phyloP scores from a whole-genome alignment of 257 asterid genomes.

The Eustoma russellianum region DNA sequence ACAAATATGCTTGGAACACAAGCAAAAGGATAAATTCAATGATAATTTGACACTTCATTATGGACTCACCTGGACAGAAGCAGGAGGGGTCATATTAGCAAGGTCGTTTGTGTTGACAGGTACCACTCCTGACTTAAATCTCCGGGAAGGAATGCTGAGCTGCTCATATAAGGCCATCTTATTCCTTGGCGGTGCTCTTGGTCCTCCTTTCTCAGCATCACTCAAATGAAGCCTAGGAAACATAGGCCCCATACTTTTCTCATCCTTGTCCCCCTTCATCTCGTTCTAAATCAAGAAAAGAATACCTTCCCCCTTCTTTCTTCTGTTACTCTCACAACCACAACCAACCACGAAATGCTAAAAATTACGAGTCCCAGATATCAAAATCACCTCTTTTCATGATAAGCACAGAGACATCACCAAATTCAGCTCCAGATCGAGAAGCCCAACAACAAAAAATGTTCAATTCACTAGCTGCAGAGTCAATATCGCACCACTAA shows the following conservation, averaged over 20 bases:
- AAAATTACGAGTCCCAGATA: neutral
- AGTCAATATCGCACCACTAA: slow-evolving; percentile 2
- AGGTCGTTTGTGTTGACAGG: slow-evolving; percentile 18
- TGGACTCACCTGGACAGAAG: slow-evolving; percentile 46
- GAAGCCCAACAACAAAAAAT: slow-evolving; percentile 9
- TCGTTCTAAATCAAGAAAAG: slow-evolving; percentile 1
- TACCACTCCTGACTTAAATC: slow-evolving; percentile 24
- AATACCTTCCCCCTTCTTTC: neutral
- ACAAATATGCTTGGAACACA: too few species aligned
- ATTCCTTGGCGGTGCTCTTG: slow-evolving; percentile 97
- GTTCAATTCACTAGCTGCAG: slow-evolving; percentile 2
- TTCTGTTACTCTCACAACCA: neutral
- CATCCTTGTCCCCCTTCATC: slow-evolving; percentile 76
- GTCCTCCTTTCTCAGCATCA: slow-evolving; percentile 90
- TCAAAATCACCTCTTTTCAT: neutral
- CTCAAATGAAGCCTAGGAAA: slow-evolving; percentile 94
- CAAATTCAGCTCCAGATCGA: slow-evolving; percentile 4
- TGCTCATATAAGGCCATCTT: slow-evolving; percentile 98
- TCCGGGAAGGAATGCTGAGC: slow-evolving; percentile 81
- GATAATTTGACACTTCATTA: neutral
- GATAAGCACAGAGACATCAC: neutral
- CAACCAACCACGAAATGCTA: neutral
- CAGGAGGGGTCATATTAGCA: slow-evolving; percentile 27
- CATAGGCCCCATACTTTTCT: slow-evolving; percentile 71
- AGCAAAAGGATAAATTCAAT: neutral